A percentile compares a stretch with the other conserved stretches of the same genome.
These are phyloP conservation scores for Viridothelium virens DNA, from an alignment of 495 filamentous ascomycete genomes.

Conservation along the genomic window DNA sequence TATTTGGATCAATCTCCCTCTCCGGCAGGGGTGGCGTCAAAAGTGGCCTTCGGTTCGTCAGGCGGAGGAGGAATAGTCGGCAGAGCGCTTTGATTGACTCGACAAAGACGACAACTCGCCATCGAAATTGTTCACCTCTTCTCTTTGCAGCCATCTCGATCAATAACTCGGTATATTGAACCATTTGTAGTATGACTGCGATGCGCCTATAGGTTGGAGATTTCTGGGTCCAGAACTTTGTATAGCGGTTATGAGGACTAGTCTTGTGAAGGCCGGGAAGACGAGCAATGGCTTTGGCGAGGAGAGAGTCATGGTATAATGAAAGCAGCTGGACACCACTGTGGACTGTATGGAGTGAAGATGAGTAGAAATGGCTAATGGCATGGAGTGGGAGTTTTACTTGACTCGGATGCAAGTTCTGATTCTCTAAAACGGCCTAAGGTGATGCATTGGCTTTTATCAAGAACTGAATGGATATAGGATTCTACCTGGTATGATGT, in stretches of 20 bases:
- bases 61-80: conserved; percentile 68
- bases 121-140: conserved; percentile 70
- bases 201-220: conserved; percentile 68
- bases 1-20: conserved; percentile 60
- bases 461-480: conserved; percentile 2
- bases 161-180: conserved; percentile 85
- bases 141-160: conserved; percentile 84
- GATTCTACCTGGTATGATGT: conserved; percentile 80
- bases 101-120: conserved; percentile 82
- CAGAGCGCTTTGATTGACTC: conserved; percentile 85
- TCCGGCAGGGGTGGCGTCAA: conserved; percentile 81
- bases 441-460: conserved; percentile 17
- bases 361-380: conserved; percentile 6
- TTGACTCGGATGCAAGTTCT: conserved; percentile 86
- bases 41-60: conserved; percentile 78
- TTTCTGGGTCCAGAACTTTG: conserved; percentile 73
- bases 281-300: conserved; percentile 54
- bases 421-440: conserved; percentile 85
- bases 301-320: conserved; percentile 87
- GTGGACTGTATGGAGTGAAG: conserved; percentile 49
- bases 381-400: conserved; percentile 30
- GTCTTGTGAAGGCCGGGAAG: conserved; percentile 42
- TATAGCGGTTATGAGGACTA: conserved; percentile 79
- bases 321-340: conserved; percentile 81
- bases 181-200: conserved; percentile 73